Evolutionary conservation across 2,329 filamentous ascomycete species (phyloP).

Genomic region (Amauroascus verrucosus): DNA sequence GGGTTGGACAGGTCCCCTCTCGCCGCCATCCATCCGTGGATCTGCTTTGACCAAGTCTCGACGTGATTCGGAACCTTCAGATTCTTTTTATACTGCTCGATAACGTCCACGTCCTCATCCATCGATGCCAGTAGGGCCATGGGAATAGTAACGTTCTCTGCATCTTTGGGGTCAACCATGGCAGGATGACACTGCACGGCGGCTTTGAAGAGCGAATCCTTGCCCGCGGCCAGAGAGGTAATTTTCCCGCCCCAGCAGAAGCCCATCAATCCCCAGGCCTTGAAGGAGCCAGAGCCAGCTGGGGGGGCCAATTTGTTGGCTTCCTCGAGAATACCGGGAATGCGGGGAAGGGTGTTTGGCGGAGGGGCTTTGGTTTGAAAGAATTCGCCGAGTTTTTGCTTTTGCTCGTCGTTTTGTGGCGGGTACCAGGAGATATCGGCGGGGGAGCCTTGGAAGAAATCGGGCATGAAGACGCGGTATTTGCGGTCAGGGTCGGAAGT

Average conservation of each 20-base stretch:
- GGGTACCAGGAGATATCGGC: slow-evolving; percentile 53
- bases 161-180: slow-evolving; percentile 47
- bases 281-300: slow-evolving; percentile 33
- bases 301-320: slow-evolving; percentile 40
- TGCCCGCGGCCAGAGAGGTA: slow-evolving; percentile 40
- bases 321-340: slow-evolving; percentile 47
- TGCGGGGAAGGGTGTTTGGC: slow-evolving; percentile 46
- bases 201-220: slow-evolving; percentile 43
- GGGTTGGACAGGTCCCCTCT: slow-evolving; percentile 22
- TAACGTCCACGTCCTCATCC: slow-evolving; percentile 42
- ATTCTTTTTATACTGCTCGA: slow-evolving; percentile 23
- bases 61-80: slow-evolving; percentile 23
- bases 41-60: slow-evolving; percentile 26
- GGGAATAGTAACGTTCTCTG: slow-evolving; percentile 43
- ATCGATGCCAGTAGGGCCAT: slow-evolving; percentile 44
- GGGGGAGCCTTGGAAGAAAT: slow-evolving; percentile 75
- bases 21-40: slow-evolving; percentile 30
- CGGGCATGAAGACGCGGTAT: slow-evolving; percentile 82
- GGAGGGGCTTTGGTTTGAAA: slow-evolving; percentile 48
- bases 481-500: slow-evolving; percentile 54
- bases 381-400: slow-evolving; percentile 49
- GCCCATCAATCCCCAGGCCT: slow-evolving; percentile 50
- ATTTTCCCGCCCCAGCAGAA: slow-evolving; percentile 47
- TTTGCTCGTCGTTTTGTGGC: slow-evolving; percentile 50
- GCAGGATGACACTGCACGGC: slow-evolving; percentile 45